phyloP scores from a whole-genome alignment of 441 rosid species.

The Viola pubescens region DNA sequence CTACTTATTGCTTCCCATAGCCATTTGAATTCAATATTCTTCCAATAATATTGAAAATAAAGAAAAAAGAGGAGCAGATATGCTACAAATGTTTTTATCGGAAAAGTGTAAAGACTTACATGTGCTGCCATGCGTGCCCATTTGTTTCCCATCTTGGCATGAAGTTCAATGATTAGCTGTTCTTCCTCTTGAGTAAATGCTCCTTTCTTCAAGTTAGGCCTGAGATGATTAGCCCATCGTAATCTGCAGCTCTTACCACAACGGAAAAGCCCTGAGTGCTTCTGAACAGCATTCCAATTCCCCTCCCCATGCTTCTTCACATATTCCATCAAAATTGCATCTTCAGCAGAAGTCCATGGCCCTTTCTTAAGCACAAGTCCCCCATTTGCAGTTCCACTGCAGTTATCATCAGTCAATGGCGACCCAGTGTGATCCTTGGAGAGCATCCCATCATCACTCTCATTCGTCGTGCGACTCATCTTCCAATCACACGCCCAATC shows the following conservation, averaged over 20 bases:
- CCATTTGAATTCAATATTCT: too few relatives aligned
- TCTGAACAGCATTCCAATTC: slow-evolving; percentile 98
- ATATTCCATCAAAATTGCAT: slow-evolving; percentile 75
- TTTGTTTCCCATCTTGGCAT: slow-evolving; percentile 94
- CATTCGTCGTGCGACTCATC: slow-evolving; percentile 58
- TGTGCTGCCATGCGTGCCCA: slow-evolving; percentile 99
- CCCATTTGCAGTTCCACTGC: slow-evolving; percentile 39
- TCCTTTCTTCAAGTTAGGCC: slow-evolving; percentile 98
- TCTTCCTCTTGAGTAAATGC: slow-evolving; percentile 92
- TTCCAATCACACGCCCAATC: slow-evolving; percentile 33
- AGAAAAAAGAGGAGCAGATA: too few relatives aligned
- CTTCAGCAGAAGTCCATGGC: slow-evolving; percentile 96
- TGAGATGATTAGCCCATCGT: slow-evolving; percentile 96
- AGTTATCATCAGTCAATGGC: slow-evolving; percentile 36
- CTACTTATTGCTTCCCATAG: too few relatives aligned
- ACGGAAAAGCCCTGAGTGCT: slow-evolving; percentile 74
- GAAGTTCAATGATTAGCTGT: slow-evolving; percentile 76
- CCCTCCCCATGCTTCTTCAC: slow-evolving; percentile 97
- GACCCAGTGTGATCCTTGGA: slow-evolving; percentile 48
- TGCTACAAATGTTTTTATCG: not conserved
- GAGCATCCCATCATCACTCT: slow-evolving; percentile 50
- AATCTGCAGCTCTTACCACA: slow-evolving; percentile 98
- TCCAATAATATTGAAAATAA: too few relatives aligned
- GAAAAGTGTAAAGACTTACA: slow-evolving; percentile 37
- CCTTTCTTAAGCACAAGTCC: slow-evolving; percentile 75